phyloP scores from a whole-genome alignment of 2,329 filamentous ascomycete species.

The Graphilbum ipis-grandicollis region DNA sequence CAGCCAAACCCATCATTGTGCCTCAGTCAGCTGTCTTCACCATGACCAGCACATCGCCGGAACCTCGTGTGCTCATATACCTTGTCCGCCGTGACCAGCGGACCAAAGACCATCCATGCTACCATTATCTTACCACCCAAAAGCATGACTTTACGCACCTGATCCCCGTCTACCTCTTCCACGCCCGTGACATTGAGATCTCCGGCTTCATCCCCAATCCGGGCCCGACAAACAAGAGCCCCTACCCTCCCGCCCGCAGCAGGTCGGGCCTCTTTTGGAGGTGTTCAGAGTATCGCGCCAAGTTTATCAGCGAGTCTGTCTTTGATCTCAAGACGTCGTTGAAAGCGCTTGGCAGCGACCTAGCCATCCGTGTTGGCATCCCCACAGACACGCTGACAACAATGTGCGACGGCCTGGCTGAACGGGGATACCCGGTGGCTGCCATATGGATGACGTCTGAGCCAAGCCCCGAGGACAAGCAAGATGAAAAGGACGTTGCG shows the following conservation, averaged over 20 bases:
- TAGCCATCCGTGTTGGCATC: slow-evolving; percentile 47
- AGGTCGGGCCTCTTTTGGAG: slow-evolving; percentile 51
- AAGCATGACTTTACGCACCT: slow-evolving; percentile 42
- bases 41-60: slow-evolving; percentile 25
- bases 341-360: slow-evolving; percentile 37
- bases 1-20: too few relatives aligned
- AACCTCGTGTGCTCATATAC: slow-evolving; percentile 43
- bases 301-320: slow-evolving; percentile 54
- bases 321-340: slow-evolving; percentile 54
- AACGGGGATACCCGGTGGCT: slow-evolving; percentile 28
- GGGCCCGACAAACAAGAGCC: slow-evolving; percentile 25
- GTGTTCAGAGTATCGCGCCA: slow-evolving; percentile 54
- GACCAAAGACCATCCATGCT: slow-evolving; percentile 55
- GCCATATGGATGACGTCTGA: slow-evolving; percentile 62
- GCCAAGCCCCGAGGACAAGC: slow-evolving; percentile 49
- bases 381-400: slow-evolving; percentile 38
- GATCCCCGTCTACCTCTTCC: slow-evolving; percentile 53
- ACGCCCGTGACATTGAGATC: slow-evolving; percentile 54
- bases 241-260: slow-evolving; percentile 53
- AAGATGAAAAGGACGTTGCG: slow-evolving; percentile 41
- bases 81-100: slow-evolving; percentile 57
- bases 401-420: slow-evolving; percentile 32
- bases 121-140: slow-evolving; percentile 35
- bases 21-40: too few relatives aligned
- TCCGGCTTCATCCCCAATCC: slow-evolving; percentile 45